phyloP scores from a whole-genome alignment of 441 rosid species.

The Corymbia calophylla region DNA sequence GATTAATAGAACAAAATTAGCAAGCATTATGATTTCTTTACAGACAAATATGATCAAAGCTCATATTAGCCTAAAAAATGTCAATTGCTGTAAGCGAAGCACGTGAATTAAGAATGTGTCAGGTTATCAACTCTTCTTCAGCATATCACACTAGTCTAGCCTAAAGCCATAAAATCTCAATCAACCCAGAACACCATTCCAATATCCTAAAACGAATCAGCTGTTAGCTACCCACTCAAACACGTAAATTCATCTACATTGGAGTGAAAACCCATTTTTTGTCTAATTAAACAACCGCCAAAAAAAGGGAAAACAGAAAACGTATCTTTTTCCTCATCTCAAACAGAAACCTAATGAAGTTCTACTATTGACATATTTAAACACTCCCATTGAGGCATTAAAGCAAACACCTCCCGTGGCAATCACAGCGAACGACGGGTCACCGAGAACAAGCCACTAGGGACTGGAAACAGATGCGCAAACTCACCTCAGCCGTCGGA shows the following conservation, averaged over 20 bases:
- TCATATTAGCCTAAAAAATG: not conserved
- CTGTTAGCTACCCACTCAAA: no score
- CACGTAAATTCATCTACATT: no score
- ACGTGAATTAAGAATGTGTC: not conserved
- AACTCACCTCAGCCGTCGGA: conserved; percentile 53
- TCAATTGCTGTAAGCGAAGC: not conserved
- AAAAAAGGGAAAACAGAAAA: no score
- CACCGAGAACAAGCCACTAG: not conserved
- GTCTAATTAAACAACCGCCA: no score
- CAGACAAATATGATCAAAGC: accelerated
- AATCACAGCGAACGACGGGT: not conserved
- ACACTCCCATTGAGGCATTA: accelerated
- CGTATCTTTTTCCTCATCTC: no score
- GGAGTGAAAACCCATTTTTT: no score
- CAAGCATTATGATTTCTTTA: not conserved
- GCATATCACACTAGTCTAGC: not conserved
- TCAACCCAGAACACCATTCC: not conserved
- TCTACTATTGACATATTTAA: accelerated
- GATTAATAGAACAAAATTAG: not conserved
- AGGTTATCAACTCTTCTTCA: not conserved
- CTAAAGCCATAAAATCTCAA: not conserved
- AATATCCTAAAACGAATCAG: not conserved
- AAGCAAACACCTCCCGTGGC: not conserved
- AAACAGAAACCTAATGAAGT: not conserved
- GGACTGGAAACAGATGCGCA: not conserved